Base-by-base conservation (phyloP, 2,329 filamentous ascomycete species). In the Fusarium brachygibbosum region DNA sequence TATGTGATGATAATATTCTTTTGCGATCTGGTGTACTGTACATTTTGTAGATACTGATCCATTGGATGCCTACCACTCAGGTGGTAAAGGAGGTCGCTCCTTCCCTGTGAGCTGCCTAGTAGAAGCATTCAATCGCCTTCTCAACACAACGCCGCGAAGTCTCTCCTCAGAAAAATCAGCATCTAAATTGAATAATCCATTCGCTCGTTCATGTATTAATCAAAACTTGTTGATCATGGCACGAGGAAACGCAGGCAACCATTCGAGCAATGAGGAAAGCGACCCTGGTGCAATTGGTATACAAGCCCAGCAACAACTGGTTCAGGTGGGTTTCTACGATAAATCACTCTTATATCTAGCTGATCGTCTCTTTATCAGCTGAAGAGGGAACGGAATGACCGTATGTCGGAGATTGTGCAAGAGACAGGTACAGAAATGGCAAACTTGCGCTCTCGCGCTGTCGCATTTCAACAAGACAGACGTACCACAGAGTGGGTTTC, bases 361-460 rank as follows among this genome's bases (percentile, higher is more conserved):
- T 68, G 2, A 74, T 8, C 12, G n/a, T 11, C 19, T 19, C 5
- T 21, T 5, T 12, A 16, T 3, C 16, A 80, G 79, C 55, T 80
- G 10, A 79, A 76, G 37, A 76, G 59, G 19, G 68, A 77, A 37
- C 75, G 77, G n/a, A 70, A 74, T 37, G 66, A 72, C 29, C 71
- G 66, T 13, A 71, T 76, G 48, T 67, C 64, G n/a, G 59, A 58
- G 4, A 66, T 77, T 19, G 53, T 75, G 4, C 53, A 51, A 7
- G 73, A 77, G 29, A 69, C 75, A 19, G 42, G 70, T 5, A 55
- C 54, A 5, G 75, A 73, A 17, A 54, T 79, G 42, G 69, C 70
- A 8, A 60, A 72, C 3, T 28, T 79, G n/a, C 72, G 69, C 31
- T 46, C 61, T 31, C 73, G 71, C 29, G 66, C 69, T 3, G 19